These are phyloP conservation scores for Rhynchospora breviuscula DNA, from an alignment of 176 grass and related monocot species.

Conservation along the genomic window DNA sequence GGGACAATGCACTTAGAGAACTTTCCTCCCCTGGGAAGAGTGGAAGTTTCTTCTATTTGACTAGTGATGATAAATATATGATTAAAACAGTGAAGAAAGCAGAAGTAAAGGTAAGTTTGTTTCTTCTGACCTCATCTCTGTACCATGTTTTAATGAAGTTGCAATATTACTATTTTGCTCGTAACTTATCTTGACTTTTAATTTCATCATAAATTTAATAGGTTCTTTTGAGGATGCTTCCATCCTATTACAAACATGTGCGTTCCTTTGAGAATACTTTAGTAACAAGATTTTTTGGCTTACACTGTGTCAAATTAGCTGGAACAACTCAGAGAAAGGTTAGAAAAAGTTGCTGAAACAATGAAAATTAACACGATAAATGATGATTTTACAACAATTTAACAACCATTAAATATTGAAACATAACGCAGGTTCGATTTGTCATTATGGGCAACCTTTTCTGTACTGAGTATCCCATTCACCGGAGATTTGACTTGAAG, in stretches of 20 bases:
- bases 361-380: neutral
- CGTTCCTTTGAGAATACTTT: conserved; percentile 75
- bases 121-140: conserved; percentile 5
- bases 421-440: conserved; percentile 74
- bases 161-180: neutral
- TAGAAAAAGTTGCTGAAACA: conserved; percentile 21
- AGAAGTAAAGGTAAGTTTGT: conserved; percentile 85
- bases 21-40: conserved; percentile 97
- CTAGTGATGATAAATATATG: conserved; percentile 88
- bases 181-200: neutral
- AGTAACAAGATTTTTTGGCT: conserved; percentile 87
- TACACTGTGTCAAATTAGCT: conserved; percentile 94
- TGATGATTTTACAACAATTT: neutral
- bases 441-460: conserved; percentile 99
- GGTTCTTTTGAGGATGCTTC: conserved; percentile 98
- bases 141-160: neutral
- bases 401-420: conserved; percentile 12
- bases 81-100: conserved; percentile 99
- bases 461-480: conserved; percentile 68
- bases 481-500: conserved; percentile 97
- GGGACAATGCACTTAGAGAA: conserved; percentile 76
- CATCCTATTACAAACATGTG: conserved; percentile 96
- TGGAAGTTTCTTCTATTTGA: conserved; percentile 96
- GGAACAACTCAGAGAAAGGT: conserved; percentile 93
- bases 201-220: conserved; percentile 26